Conservation (phyloP, 202 grass and related monocot species). For the Setaria viridis region DNA sequence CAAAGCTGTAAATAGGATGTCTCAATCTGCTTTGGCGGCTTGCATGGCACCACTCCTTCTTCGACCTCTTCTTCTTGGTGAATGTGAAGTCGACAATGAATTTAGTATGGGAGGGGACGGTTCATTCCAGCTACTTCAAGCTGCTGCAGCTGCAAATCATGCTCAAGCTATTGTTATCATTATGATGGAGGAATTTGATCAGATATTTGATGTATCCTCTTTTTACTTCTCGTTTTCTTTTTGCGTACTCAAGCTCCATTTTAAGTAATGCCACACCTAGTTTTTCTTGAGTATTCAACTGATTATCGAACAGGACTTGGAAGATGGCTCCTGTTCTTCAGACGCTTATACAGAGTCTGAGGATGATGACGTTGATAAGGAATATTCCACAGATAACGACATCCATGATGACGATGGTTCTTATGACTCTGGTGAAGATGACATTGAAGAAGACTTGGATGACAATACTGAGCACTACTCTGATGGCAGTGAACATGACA, state of each 20-base stretch:
- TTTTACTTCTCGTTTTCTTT: constrained; percentile 40
- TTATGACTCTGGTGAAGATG: constrained; percentile 75
- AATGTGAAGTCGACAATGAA: constrained; percentile 76
- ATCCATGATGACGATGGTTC: constrained; percentile 74
- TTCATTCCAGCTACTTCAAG: constrained; percentile 94
- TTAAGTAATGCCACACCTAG: constrained; percentile 16
- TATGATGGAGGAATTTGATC: constrained; percentile 94
- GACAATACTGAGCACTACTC: constrained; percentile 63
- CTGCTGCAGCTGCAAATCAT: constrained; percentile 96
- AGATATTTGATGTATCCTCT: constrained; percentile 87
- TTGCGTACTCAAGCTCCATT: constrained; percentile 27
- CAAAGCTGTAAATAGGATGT: constrained; percentile 95
- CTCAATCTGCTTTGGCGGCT: constrained; percentile 91
- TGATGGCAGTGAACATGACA: constrained; percentile 62
- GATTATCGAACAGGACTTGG: constrained; percentile 59
- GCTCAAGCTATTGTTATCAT: constrained; percentile 97
- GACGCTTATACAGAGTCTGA: constrained; percentile 93
- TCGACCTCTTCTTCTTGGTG: constrained; percentile 89
- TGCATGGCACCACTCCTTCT: constrained; percentile 99
- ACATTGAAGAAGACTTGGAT: constrained; percentile 67
- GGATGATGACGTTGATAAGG: constrained; percentile 63
- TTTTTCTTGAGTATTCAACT: constrained; percentile 28
- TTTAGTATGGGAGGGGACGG: constrained; percentile 84
- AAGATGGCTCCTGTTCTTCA: constrained; percentile 86
- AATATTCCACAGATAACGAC: constrained; percentile 84